These are phyloP conservation scores for Mycocentrospora acerina DNA, from an alignment of 2,329 filamentous ascomycete genomes.

Conservation along the genomic window DNA sequence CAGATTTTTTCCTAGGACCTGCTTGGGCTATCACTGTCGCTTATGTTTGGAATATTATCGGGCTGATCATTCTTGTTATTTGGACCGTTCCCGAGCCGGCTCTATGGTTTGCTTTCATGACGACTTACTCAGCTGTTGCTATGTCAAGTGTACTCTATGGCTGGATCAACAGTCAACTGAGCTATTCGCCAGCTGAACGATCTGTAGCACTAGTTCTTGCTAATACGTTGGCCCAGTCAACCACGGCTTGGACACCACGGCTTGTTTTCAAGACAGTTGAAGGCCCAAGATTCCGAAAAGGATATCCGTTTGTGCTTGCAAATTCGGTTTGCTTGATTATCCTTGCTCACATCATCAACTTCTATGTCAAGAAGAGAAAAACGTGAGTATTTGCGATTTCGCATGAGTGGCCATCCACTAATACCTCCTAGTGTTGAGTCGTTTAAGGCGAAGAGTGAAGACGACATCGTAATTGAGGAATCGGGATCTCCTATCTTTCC, in stretches of 20 bases:
- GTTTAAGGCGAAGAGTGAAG: too few species aligned
- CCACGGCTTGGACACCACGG: constrained; percentile 59
- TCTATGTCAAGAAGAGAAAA: constrained; percentile 11
- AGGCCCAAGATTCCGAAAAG: constrained; percentile 47
- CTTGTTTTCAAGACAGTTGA: constrained; percentile 54
- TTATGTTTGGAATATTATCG: constrained; percentile 54
- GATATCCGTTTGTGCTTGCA: constrained; percentile 46
- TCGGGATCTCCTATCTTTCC: too few species aligned
- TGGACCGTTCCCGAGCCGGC: constrained; percentile 60
- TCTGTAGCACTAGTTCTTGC: constrained; percentile 55
- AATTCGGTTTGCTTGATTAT: constrained; percentile 43
- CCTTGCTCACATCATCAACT: constrained; percentile 19
- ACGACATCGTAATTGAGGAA: too few species aligned
- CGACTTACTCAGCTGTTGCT: constrained; percentile 52
- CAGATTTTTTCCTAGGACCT: constrained; percentile 55
- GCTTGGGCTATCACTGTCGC: constrained; percentile 58
- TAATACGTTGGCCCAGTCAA: constrained; percentile 56
- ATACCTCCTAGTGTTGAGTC: too few species aligned
- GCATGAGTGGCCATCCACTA: too few species aligned
- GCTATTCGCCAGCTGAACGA: constrained; percentile 50
- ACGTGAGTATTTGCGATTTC: constrained; percentile 10
- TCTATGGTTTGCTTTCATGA: constrained; percentile 57
- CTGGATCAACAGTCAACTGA: constrained; percentile 57
- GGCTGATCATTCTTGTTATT: constrained; percentile 55
- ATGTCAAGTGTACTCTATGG: constrained; percentile 59